phyloP scores from a whole-genome alignment of 192 early-diverging fungal species.

The Coemansia sp. region DNA sequence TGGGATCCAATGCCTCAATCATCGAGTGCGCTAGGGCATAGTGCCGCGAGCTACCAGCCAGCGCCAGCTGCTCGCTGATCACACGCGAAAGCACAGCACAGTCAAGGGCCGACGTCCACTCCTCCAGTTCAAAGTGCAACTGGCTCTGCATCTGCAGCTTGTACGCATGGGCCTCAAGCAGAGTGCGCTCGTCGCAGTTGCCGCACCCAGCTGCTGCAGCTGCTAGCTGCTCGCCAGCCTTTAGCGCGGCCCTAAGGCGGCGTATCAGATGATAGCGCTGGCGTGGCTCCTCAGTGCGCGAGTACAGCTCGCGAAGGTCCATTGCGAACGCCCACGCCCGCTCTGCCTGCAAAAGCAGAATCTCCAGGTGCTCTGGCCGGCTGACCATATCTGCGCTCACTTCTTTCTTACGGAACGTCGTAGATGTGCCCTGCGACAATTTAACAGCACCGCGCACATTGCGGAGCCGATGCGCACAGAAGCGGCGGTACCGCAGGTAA shows the following conservation, averaged over 20 bases:
- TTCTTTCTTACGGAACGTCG: slow-evolving; percentile 14
- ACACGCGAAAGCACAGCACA: slow-evolving; percentile 28
- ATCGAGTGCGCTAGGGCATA: slow-evolving; percentile 30
- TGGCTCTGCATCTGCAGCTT: slow-evolving; percentile 40
- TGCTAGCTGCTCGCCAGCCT: slow-evolving; percentile 27
- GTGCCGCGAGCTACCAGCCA: slow-evolving; percentile 26
- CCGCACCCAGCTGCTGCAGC: background rate
- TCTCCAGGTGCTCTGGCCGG: slow-evolving; percentile 30
- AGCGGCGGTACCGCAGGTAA: slow-evolving; percentile 46
- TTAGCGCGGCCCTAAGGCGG: slow-evolving; percentile 33
- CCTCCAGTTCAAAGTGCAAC: slow-evolving; percentile 38
- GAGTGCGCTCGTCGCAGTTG: slow-evolving; percentile 26
- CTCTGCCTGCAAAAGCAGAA: slow-evolving; percentile 43
- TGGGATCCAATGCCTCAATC: slow-evolving; percentile 33
- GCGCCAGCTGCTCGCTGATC: slow-evolving; percentile 23
- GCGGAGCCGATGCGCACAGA: slow-evolving; percentile 38
- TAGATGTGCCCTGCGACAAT: slow-evolving; percentile 30
- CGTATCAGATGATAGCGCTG: slow-evolving; percentile 46
- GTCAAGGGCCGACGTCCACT: slow-evolving; percentile 44
- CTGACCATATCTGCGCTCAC: slow-evolving; percentile 24
- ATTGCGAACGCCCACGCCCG: slow-evolving; percentile 51
- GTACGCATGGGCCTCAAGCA: slow-evolving; percentile 29
- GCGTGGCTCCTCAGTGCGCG: slow-evolving; percentile 49
- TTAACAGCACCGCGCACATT: slow-evolving; percentile 40
- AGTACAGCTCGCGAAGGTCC: slow-evolving; percentile 47